A percentile compares a stretch with the other conserved stretches of the same genome.
Evolutionary conservation across 225 moss, liverwort and hornwort species (phyloP).

Genomic region (Marchantia paleacea): DNA sequence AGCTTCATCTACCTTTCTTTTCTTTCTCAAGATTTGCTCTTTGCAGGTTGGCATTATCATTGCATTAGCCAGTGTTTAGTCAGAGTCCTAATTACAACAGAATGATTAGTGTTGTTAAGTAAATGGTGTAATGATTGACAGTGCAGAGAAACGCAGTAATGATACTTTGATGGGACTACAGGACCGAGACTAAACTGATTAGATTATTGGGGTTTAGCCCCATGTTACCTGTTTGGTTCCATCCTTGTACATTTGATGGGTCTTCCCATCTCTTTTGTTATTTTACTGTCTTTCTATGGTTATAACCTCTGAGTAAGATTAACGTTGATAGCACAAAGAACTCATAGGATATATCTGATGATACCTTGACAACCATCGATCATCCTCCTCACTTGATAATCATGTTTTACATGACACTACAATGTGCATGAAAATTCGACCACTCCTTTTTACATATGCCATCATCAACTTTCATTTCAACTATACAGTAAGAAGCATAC

Average conservation of each 20-base stretch:
- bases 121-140: not conserved
- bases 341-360: not conserved
- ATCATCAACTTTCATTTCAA: too few relatives aligned
- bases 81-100: not conserved
- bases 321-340: not conserved
- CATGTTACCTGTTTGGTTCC: too few relatives aligned
- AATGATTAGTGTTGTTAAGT: conserved; percentile 1
- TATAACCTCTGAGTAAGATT: not conserved
- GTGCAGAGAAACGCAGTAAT: not conserved
- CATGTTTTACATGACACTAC: too few relatives aligned
- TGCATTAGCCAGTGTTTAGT: not conserved
- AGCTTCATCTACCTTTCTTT: not conserved
- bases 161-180: not conserved
- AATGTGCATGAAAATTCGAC: too few relatives aligned
- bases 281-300: too few relatives aligned
- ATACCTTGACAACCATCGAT: not conserved
- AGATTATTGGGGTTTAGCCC: too few relatives aligned
- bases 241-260: too few relatives aligned
- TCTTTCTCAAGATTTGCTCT: not conserved
- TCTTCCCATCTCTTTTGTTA: too few relatives aligned
- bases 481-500: too few relatives aligned
- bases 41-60: conserved; percentile 1
- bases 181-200: not conserved
- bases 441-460: too few relatives aligned
- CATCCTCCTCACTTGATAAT: too few relatives aligned